Conservation (phyloP, 2,329 filamentous ascomycete genomes). For the Tolypocladium sp. region DNA sequence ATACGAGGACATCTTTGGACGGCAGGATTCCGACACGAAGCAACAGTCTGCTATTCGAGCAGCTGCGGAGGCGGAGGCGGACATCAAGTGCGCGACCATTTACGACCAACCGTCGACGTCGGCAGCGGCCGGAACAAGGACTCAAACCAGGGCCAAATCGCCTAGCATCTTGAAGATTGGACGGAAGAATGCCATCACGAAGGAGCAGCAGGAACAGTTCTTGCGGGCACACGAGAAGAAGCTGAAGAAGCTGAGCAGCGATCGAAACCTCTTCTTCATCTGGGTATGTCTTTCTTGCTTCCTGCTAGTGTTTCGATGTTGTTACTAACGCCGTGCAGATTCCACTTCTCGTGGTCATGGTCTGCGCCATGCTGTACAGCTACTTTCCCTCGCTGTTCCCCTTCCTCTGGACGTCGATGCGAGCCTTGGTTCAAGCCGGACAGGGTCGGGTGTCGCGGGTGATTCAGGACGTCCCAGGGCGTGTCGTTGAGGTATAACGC, state of each 20-base stretch:
- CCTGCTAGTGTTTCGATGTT: not conserved
- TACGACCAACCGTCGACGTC: conserved; percentile 33
- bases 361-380: conserved; percentile 40
- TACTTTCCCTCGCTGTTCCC: conserved; percentile 39
- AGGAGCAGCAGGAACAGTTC: conserved; percentile 56
- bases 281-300: conserved; percentile 42
- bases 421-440: conserved; percentile 20
- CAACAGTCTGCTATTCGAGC: conserved; percentile 48
- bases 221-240: conserved; percentile 51
- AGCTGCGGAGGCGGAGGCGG: conserved; percentile 48
- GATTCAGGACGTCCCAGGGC: conserved; percentile 14
- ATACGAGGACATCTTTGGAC: conserved; percentile 71
- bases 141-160: conserved; percentile 29
- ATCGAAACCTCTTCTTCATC: conserved; percentile 59
- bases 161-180: conserved; percentile 47
- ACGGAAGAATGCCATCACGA: conserved; percentile 53
- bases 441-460: conserved; percentile 11
- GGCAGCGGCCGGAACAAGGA: conserved; percentile 16
- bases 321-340: conserved; percentile 28
- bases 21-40: conserved; percentile 43
- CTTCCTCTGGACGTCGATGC: conserved; percentile 22
- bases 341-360: conserved; percentile 37
- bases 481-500: conserved; percentile 16
- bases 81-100: conserved; percentile 44
- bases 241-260: conserved; percentile 53